Evolutionary conservation across 139 green algal genomes (phyloP).

Genomic region (Ostreobium quekettii): DNA sequence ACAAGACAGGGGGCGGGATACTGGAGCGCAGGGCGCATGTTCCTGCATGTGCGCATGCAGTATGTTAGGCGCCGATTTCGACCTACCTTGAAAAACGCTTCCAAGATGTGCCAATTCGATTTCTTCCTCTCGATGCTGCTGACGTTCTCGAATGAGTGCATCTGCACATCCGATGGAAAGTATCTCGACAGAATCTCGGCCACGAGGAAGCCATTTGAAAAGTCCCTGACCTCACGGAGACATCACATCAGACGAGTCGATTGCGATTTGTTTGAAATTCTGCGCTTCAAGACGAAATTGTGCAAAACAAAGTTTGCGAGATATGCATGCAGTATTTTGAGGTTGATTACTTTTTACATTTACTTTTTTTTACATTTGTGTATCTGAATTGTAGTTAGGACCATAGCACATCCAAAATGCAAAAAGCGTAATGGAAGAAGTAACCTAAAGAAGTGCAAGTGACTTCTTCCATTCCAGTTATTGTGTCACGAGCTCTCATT

Average conservation of each 20-base stretch:
- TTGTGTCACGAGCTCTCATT: no score
- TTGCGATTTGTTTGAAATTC: neutral
- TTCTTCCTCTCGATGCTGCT: slow-evolving; percentile 52
- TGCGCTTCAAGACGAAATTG: slow-evolving; percentile 5
- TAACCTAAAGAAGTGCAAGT: no score
- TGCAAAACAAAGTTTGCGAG: no score
- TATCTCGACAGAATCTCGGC: slow-evolving; percentile 58
- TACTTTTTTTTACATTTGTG: no score
- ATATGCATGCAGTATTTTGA: no score
- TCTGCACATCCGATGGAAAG: slow-evolving; percentile 53
- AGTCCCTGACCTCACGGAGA: slow-evolving; percentile 31
- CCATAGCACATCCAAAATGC: no score
- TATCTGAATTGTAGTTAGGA: no score
- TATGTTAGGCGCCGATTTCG: neutral
- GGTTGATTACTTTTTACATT: no score
- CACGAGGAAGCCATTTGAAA: slow-evolving; percentile 59
- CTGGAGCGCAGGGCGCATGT: neutral
- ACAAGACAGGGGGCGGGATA: neutral
- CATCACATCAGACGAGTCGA: neutral
- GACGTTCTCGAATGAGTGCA: slow-evolving; percentile 65
- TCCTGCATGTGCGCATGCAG: neutral
- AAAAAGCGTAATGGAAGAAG: no score
- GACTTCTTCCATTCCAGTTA: no score
- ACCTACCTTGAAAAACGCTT: slow-evolving; percentile 56
- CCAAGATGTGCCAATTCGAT: slow-evolving; percentile 53